Evolutionary conservation across 2,329 filamentous ascomycete species (phyloP).

Genomic region (Fragosphaeria purpurea): DNA sequence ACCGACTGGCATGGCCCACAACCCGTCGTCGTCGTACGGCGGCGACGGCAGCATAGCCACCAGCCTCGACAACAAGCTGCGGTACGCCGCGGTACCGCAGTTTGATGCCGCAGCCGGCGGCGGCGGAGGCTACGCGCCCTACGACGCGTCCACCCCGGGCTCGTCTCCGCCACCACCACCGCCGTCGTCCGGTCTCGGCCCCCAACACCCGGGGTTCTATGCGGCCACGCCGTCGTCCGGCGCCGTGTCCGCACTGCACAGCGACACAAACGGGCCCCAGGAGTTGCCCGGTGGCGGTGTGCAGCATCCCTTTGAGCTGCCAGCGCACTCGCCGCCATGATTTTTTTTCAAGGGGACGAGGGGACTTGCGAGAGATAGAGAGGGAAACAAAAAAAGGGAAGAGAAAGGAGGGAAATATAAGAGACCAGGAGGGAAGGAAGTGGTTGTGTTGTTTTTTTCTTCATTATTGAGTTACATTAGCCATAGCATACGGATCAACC

Average conservation of each 20-base stretch:
- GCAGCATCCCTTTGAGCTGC: background rate
- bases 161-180: background rate
- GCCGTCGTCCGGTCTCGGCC: no score
- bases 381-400: no score
- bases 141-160: background rate
- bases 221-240: background rate
- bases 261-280: background rate
- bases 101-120: background rate
- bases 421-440: no score
- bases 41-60: background rate
- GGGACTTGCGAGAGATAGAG: no score
- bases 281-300: slow-evolving; percentile 1
- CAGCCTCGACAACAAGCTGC: slow-evolving; percentile 2
- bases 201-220: no score
- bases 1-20: no score
- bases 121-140: no score
- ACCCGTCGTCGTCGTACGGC: background rate
- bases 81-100: background rate
- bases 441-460: no score
- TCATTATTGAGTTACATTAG: no score
- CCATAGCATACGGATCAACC: no score
- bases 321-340: background rate
- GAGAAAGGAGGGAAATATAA: no score
- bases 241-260: slow-evolving; percentile 2
- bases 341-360: no score